Percentiles rank a stretch among this genome's conserved stretches.
These are phyloP conservation scores for Takashimella koratensis DNA, from an alignment of 1,284 basidiomycete species.

Conservation along the genomic window DNA sequence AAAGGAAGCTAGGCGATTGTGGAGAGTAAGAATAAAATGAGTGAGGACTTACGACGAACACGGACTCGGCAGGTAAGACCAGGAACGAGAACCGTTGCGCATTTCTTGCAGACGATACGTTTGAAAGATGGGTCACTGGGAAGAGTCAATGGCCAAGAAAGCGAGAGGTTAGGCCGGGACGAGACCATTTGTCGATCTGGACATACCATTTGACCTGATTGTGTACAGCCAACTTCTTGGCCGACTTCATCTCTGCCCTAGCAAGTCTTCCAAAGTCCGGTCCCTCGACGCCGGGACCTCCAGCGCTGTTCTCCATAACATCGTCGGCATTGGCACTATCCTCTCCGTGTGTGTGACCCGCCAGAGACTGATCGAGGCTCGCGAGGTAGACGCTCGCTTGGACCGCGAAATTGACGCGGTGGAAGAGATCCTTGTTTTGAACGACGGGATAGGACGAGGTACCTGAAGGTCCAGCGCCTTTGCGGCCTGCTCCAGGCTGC, in stretches of 20 bases:
- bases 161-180: not conserved
- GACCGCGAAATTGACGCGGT: slow-evolving; percentile 40
- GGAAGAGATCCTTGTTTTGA: slow-evolving; percentile 36
- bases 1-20: not conserved
- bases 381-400: slow-evolving; percentile 41
- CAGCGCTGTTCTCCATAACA: not conserved
- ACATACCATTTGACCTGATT: slow-evolving; percentile 40
- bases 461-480: too few species aligned
- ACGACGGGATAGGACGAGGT: slow-evolving; percentile 1
- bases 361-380: slow-evolving; percentile 11
- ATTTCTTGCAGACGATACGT: slow-evolving; percentile 29
- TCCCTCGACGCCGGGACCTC: not conserved
- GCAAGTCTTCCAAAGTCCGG: slow-evolving; percentile 19
- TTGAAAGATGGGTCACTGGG: slow-evolving; percentile 41
- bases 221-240: slow-evolving; percentile 36
- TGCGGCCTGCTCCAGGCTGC: too few species aligned
- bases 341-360: slow-evolving; percentile 16
- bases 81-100: slow-evolving; percentile 39
- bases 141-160: not conserved
- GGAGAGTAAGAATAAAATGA: too few species aligned
- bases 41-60: slow-evolving; percentile 37
- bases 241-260: slow-evolving; percentile 24
- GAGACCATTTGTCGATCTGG: not conserved
- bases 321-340: slow-evolving; percentile 13
- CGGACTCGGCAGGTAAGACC: slow-evolving; percentile 37